Evolutionary conservation across 2,329 filamentous ascomycete species (phyloP).

Genomic region (Aschersonia sp.): DNA sequence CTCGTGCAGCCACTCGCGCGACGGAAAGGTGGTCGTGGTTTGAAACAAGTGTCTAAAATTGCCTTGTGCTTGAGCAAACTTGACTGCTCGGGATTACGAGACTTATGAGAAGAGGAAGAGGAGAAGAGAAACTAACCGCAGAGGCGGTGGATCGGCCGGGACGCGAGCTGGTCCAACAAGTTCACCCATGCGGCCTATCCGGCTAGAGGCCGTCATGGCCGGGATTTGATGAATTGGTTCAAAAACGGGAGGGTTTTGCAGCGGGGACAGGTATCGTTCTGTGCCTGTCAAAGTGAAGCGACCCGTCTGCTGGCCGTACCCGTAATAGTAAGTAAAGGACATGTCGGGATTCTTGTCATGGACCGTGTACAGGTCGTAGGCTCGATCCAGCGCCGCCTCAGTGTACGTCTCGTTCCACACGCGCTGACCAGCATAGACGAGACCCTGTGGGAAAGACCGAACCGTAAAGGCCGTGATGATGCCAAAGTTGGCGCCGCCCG

Average conservation of each 20-base stretch:
- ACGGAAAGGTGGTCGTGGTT: not conserved
- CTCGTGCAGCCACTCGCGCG: not conserved
- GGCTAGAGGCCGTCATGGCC: not conserved
- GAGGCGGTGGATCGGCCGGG: not conserved
- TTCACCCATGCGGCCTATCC: not conserved
- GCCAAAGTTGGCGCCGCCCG: conserved; percentile 26
- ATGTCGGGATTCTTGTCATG: not conserved
- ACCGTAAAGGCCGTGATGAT: conserved; percentile 15
- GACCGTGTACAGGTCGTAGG: not conserved
- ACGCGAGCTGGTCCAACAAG: not conserved
- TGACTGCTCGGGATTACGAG: not conserved
- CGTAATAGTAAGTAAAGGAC: not conserved
- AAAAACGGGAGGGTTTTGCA: not conserved
- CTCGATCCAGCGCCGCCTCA: not conserved
- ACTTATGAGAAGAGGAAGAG: not conserved
- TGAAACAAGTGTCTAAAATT: not conserved
- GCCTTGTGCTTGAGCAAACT: not conserved
- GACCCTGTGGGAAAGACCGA: conserved; percentile 11
- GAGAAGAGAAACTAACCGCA: not conserved
- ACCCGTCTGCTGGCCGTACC: not conserved
- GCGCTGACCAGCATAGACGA: conserved; percentile 8
- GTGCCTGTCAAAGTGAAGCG: not conserved
- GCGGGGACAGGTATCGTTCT: not conserved
- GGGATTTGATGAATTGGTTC: not conserved
- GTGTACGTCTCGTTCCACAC: not conserved